Conservation (phyloP, 345 rosid genomes). For the Pistacia integerrima region DNA sequence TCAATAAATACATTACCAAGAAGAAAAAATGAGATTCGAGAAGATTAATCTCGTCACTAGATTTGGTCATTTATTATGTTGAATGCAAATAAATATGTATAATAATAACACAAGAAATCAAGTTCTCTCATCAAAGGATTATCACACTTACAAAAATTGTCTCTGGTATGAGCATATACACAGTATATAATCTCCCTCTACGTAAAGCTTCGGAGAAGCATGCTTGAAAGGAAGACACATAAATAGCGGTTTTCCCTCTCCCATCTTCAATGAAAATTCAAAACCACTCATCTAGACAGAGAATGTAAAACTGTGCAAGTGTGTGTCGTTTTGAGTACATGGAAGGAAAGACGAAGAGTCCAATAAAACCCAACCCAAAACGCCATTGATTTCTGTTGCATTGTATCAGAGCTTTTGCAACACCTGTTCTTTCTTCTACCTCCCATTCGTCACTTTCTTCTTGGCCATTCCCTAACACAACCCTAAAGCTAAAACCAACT, state of each 20-base stretch:
- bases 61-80: too few species aligned
- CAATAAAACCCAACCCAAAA: slow-evolving; percentile 27
- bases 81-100: too few species aligned
- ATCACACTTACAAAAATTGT: background rate
- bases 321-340: slow-evolving; percentile 19
- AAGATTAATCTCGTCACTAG: too few species aligned
- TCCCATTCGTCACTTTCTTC: slow-evolving; percentile 70
- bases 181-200: background rate
- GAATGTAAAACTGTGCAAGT: background rate
- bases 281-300: slow-evolving; percentile 13
- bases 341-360: slow-evolving; percentile 11
- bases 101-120: too few species aligned
- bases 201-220: background rate
- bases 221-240: background rate
- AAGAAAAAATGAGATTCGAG: too few species aligned
- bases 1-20: too few species aligned
- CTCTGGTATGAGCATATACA: background rate
- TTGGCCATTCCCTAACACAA: slow-evolving; percentile 48
- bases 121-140: background rate
- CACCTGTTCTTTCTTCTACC: slow-evolving; percentile 62
- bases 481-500: slow-evolving; percentile 25
- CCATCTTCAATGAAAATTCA: background rate
- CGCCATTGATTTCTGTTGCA: slow-evolving; percentile 69
- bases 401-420: slow-evolving; percentile 69
- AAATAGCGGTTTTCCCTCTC: slow-evolving; percentile 3